Evolutionary conservation across 2,329 filamentous ascomycete species (phyloP).

Genomic region (Diplodia corticola): DNA sequence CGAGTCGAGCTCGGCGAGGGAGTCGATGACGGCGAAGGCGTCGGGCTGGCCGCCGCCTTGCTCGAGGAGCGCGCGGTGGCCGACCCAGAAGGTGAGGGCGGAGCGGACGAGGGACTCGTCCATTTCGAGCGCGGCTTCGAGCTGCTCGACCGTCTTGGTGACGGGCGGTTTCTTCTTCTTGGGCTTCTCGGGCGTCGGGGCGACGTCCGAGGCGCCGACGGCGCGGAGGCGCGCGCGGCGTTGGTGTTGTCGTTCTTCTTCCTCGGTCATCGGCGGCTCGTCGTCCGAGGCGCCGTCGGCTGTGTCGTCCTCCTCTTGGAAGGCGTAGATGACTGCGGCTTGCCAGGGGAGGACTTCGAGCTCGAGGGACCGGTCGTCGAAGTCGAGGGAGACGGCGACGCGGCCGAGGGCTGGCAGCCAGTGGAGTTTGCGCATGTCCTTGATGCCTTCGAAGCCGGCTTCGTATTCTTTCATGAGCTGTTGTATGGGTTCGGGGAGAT

Average conservation of each 20-base stretch:
- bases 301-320: slow-evolving; percentile 54
- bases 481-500: slow-evolving; percentile 59
- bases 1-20: slow-evolving; percentile 33
- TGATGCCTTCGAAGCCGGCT: slow-evolving; percentile 73
- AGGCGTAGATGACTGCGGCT: slow-evolving; percentile 83
- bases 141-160: slow-evolving; percentile 44
- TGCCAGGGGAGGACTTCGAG: slow-evolving; percentile 81
- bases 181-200: slow-evolving; percentile 6
- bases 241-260: slow-evolving; percentile 29
- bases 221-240: slow-evolving; percentile 27
- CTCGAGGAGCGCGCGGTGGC: slow-evolving; percentile 62
- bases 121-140: slow-evolving; percentile 64
- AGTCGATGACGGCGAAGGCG: slow-evolving; percentile 69
- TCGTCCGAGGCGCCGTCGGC: not conserved
- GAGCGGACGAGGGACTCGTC: slow-evolving; percentile 69
- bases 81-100: slow-evolving; percentile 71
- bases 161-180: slow-evolving; percentile 27
- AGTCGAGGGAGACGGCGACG: slow-evolving; percentile 75
- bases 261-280: not conserved
- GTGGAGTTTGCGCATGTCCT: slow-evolving; percentile 79
- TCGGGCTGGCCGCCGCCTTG: slow-evolving; percentile 42
- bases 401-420: slow-evolving; percentile 85
- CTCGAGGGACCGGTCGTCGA: slow-evolving; percentile 75
- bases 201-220: slow-evolving; percentile 38
- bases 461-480: slow-evolving; percentile 70